Evolutionary conservation across 2,329 filamentous ascomycete species (phyloP).

Genomic region (Tolypocladium tundrense): DNA sequence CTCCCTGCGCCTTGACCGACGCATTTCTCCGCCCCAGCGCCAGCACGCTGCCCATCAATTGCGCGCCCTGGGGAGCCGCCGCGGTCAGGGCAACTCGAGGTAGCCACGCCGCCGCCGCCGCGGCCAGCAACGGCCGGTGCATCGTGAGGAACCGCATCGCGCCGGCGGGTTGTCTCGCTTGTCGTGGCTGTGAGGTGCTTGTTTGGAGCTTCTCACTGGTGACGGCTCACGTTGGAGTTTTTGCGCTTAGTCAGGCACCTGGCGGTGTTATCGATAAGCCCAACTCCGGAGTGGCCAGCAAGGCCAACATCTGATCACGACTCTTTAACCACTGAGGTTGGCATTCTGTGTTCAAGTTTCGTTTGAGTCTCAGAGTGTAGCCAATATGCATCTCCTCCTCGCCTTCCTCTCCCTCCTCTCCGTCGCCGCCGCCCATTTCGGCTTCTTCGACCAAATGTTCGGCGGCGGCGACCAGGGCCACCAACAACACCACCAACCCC

Average conservation of each 20-base stretch:
- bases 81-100: conserved; percentile 10
- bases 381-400: conserved; percentile 23
- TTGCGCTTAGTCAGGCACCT: conserved; percentile 1
- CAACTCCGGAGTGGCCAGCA: background rate
- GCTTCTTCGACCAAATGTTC: conserved; percentile 98
- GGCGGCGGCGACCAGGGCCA: conserved; percentile 42
- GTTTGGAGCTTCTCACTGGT: background rate
- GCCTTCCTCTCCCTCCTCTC: conserved; percentile 50
- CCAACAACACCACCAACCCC: conserved; percentile 45
- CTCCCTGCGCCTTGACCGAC: conserved; percentile 54
- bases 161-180: conserved; percentile 16
- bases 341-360: background rate
- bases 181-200: conserved; percentile 3
- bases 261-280: background rate
- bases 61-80: conserved; percentile 11
- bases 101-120: conserved; percentile 20
- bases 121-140: conserved; percentile 35
- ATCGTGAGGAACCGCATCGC: conserved; percentile 36
- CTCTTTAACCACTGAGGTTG: background rate
- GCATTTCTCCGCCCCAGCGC: conserved; percentile 44
- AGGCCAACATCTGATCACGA: background rate
- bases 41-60: conserved; percentile 25
- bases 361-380: background rate
- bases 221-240: conserved; percentile 1
- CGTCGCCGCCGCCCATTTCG: conserved; percentile 68